Evolutionary conservation across 106 monocot genomes (phyloP).

Genomic region (Allium fistulosum): DNA sequence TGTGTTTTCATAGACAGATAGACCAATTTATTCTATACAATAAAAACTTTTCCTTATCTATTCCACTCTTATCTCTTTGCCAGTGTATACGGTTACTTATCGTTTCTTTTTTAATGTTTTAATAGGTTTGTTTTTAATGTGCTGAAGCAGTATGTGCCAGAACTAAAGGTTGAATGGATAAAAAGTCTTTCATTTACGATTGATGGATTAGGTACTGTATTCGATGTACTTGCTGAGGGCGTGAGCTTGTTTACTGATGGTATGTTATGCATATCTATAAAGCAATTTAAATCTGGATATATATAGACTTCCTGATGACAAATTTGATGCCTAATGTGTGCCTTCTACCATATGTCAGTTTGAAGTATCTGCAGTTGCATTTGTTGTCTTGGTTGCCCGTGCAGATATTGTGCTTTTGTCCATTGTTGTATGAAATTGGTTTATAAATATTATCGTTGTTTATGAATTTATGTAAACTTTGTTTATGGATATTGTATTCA

Average conservation of each 20-base stretch:
- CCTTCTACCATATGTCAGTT: no score
- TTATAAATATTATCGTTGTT: no score
- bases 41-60: constrained; percentile 16
- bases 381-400: no score
- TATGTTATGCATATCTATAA: constrained; percentile 8
- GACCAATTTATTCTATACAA: constrained; percentile 57
- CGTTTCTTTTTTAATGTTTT: neutral
- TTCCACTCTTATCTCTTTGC: no score
- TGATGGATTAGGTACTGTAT: constrained; percentile 84
- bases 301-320: no score
- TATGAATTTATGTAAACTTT: no score
- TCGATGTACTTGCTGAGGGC: constrained; percentile 87
- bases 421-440: no score
- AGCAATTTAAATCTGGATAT: neutral
- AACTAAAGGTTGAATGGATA: constrained; percentile 68
- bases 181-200: constrained; percentile 64
- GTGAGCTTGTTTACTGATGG: constrained; percentile 57
- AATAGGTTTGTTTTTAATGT: constrained; percentile 64
- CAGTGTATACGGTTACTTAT: neutral
- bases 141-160: constrained; percentile 81
- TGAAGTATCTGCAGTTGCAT: no score
- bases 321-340: no score
- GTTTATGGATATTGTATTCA: no score
- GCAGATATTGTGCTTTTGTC: no score
- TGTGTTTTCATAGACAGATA: constrained; percentile 63